Percentiles rank a stretch among this genome's conserved stretches.
Evolutionary conservation across 768 basidiomycete genomes (phyloP).

Genomic region (Trametes cubensis): DNA sequence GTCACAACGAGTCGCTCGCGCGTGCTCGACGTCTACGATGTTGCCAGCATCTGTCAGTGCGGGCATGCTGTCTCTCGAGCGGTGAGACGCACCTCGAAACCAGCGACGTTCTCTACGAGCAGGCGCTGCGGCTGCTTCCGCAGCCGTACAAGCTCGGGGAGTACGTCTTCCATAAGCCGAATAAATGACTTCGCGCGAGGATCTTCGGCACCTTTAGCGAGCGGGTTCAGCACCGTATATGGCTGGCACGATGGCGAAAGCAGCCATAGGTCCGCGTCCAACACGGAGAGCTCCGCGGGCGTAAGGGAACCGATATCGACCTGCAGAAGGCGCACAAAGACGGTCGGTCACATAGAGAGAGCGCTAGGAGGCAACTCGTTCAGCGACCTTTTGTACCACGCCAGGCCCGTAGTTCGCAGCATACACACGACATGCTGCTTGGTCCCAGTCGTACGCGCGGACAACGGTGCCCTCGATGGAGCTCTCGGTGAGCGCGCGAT

Average conservation of each 20-base stretch:
- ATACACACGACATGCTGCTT: constrained; percentile 71
- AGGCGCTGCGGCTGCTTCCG: constrained; percentile 57
- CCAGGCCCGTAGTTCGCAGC: constrained; percentile 55
- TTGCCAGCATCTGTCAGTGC: constrained; percentile 13
- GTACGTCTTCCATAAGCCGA: constrained; percentile 62
- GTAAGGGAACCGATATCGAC: constrained; percentile 63
- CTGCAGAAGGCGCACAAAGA: constrained; percentile 37
- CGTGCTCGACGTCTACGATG: constrained; percentile 61
- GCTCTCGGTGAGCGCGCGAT: constrained; percentile 64
- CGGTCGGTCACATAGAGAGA: constrained; percentile 6
- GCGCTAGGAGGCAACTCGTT: background rate
- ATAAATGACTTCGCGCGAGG: constrained; percentile 78
- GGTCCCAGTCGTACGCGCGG: constrained; percentile 86
- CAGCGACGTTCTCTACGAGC: constrained; percentile 81
- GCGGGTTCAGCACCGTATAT: constrained; percentile 77
- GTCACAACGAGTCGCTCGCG: constrained; percentile 55
- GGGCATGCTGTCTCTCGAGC: background rate
- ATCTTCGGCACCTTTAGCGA: constrained; percentile 69
- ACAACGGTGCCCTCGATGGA: constrained; percentile 49
- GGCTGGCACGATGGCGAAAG: constrained; percentile 85
- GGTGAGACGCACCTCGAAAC: constrained; percentile 66
- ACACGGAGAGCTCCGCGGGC: constrained; percentile 46
- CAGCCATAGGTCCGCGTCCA: constrained; percentile 70
- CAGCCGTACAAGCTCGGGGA: constrained; percentile 56
- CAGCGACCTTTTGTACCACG: constrained; percentile 53